These are phyloP conservation scores for Eucalyptus coolabah DNA, from an alignment of 345 rosid species.

Conservation along the genomic window DNA sequence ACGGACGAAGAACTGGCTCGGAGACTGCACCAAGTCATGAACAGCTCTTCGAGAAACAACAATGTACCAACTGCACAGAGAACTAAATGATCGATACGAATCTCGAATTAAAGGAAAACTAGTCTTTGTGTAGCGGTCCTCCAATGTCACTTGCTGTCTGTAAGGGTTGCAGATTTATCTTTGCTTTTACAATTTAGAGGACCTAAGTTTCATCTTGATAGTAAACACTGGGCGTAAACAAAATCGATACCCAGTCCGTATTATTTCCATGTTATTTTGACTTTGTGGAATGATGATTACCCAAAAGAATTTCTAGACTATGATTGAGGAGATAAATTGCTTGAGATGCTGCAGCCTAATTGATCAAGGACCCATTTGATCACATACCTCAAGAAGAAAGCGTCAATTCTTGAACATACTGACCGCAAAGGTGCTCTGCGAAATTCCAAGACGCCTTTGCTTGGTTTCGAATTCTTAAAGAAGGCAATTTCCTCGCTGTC, in stretches of 20 bases:
- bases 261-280: neutral
- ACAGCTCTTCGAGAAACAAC: constrained; percentile 55
- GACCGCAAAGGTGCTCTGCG: neutral
- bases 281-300: neutral
- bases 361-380: neutral
- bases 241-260: neutral
- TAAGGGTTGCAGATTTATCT: neutral
- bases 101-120: neutral
- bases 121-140: neutral
- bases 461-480: neutral
- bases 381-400: neutral
- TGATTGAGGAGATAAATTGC: neutral
- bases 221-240: neutral
- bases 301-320: neutral
- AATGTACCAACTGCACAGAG: neutral
- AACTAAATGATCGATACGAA: neutral
- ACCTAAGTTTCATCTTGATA: neutral
- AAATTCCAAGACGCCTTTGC: neutral
- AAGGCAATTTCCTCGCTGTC: neutral
- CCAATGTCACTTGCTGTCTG: neutral
- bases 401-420: neutral
- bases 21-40: constrained; percentile 49
- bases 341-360: neutral
- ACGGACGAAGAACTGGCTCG: constrained; percentile 59
- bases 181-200: neutral